Evolutionary conservation across 768 basidiomycete genomes (phyloP), one percentile per base, ranked within the genome.

Genomic region (Coprinellus micaceus): DNA sequence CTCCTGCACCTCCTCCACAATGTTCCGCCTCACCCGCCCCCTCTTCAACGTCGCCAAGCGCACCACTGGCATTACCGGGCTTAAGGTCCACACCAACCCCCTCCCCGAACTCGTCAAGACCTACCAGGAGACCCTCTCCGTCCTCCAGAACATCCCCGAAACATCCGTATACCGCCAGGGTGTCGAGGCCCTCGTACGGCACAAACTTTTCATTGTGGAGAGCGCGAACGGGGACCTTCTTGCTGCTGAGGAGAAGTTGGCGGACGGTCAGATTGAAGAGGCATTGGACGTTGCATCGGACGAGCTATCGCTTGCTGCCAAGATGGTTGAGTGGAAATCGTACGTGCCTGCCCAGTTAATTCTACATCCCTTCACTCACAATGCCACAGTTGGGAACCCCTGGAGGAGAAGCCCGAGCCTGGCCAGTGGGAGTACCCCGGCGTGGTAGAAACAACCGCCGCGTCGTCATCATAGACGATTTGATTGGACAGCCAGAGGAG

Each of bases 251-350:
- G 82, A 79, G 67, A 80, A 82, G 69, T 68, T 98, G 39, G 82
- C 86, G 49, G 91, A 91, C 68, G 91, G 93, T 0, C 84, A 91
- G 63, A 90, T 97, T 41, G 95, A 98, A 76, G 81, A 93, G 70
- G 82, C 89, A 30, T 64, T 98, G 63, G 81, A 84, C 61, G 84
- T 91, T 70, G 95, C 94, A 11, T 74, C 84, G 62, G 89, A 89
- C 66, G 95, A 98, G 71, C 75, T 92, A 54, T 76, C 74, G 54
- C 77, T 98, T 37, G 90, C 79, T 4, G 75, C 75, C 29, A 90
- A 90, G 73, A 90, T 97, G 88, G 66, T 87, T n/a, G 88, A 94
- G 67, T 98, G 93, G 94, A 96, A 95, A 75, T 83, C 90, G 95
- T 98, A 36, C 52, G 53, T 49, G 44, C n/a, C 19, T 52, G 26